Base-by-base conservation (phyloP, 106 monocot species). In the Posidonia australis region DNA sequence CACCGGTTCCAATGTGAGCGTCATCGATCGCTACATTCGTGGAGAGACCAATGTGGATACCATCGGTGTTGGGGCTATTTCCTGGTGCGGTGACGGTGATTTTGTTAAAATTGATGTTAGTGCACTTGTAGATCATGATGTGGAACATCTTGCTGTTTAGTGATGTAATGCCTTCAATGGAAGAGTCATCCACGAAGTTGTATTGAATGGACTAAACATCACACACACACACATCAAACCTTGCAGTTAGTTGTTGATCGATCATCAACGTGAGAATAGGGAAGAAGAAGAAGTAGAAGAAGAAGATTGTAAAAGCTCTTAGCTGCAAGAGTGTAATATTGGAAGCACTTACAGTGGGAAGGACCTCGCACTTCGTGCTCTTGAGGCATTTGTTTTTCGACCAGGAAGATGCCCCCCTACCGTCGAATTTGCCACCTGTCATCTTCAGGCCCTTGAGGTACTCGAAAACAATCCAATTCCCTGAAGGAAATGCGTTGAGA, bases 401-500 rank as follows among this genome's bases (percentile, higher is more conserved):
- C 80, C 83, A 70, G 0, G 67, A 44, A 2, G 67, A 41, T 0
- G 64, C 61, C 1, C 86, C 83, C 21, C 78, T 80, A 24, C 80
- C 86, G 53, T 87, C 69, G 27, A 87, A 41, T 14, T 17, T 53
- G 9, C 86, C 86, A 0, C 86, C 86, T 23, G 63, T 66, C 25
- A 87, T 20, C 1, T 21, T 70, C 42, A 87, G 36, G 16, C 58
- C 55, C 18, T 80, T 23, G 23, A 87, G 21, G 44, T 62, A 19
- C 21, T 57, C 14, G 65, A 87, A 83, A 23, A 54, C 59, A 16
- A 87, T 44, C 86, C 86, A 87, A 18, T 49, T 58, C 4, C 7
- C 20, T 14, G 31, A 21, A 12, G 49, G 16, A 16, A 52, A 72
- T 43, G 30, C 55, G 3, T 44, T 54, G 20, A 78, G 62, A 44